phyloP scores from a whole-genome alignment of 108 stramenopile genomes.

The Nitzschia palea region DNA sequence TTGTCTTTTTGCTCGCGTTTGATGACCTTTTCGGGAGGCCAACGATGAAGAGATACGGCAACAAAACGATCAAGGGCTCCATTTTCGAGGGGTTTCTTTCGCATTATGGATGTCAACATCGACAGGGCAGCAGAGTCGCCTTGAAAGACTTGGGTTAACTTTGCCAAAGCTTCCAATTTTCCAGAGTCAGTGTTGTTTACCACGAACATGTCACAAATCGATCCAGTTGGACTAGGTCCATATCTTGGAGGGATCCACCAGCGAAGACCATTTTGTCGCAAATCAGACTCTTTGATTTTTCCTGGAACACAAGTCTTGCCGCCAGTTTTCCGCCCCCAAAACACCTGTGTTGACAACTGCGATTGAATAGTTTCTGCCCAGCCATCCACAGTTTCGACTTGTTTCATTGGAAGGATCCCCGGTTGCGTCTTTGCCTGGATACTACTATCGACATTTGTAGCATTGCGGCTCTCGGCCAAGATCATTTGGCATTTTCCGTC shows the following conservation, averaged over 20 bases:
- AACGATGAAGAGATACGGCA: constrained; percentile 79
- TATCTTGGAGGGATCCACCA: constrained; percentile 83
- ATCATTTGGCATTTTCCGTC: constrained; percentile 4
- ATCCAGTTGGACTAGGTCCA: constrained; percentile 66
- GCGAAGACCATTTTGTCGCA: constrained; percentile 64
- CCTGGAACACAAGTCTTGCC: constrained; percentile 76
- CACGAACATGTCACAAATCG: constrained; percentile 67
- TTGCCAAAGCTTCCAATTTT: constrained; percentile 28
- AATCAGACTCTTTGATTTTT: constrained; percentile 48
- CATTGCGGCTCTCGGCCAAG: constrained; percentile 6
- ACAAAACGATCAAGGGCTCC: constrained; percentile 43
- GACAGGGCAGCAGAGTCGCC: constrained; percentile 55
- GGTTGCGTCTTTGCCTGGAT: constrained; percentile 64
- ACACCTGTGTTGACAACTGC: constrained; percentile 10
- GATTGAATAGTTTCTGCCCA: constrained; percentile 69
- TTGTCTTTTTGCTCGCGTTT: constrained; percentile 47
- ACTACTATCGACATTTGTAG: constrained; percentile 16
- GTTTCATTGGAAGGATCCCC: constrained; percentile 57
- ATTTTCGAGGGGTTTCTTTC: constrained; percentile 13
- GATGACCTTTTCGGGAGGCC: constrained; percentile 84
- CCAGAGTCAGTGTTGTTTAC: constrained; percentile 31
- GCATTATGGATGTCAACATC: constrained; percentile 39
- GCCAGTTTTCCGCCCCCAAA: constrained; percentile 54
- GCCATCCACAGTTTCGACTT: constrained; percentile 54
- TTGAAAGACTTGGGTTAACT: constrained; percentile 51